Base-by-base conservation (phyloP, 352 stramenopile genomes). In the Globisporangium acanthophoron region DNA sequence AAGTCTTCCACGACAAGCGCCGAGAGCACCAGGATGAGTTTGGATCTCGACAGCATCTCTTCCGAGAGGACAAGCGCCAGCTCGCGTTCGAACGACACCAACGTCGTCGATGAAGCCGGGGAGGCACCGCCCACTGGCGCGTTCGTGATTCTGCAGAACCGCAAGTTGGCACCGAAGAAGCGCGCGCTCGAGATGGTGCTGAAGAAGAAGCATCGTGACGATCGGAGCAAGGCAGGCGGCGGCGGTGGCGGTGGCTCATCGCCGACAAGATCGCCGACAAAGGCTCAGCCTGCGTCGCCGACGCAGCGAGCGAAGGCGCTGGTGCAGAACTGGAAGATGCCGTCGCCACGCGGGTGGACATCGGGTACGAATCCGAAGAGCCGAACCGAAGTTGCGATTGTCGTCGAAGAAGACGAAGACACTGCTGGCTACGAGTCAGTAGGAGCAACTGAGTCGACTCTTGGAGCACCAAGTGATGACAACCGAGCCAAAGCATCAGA, bases 81-180 rank as follows among this genome's bases (percentile, higher is more conserved):
- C 2, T 43, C 37, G 37, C 37, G 12, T 3, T 43, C 37, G 12
- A 12, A 43, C 13, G 37, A 43, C 5, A 13, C 3, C 5, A 12
- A 43, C 5, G 3, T 18, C 5, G 13, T 18, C 37, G 13, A 43
- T 12, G 37, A 64, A 21, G 60, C 65, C 20, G 54, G 71, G 5
- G 57, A 71, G 24, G 54, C 60, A 16, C 33, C 64, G 21, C 80
- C 78, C 2, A 75, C 75, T 1, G 80, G 72, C 0, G 64, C 74
- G 8, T 81, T 73, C 44, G 78, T 88, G 33, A 69, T 87, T 33
- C 73, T 83, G 64, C 76, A 87, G 60, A 87, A 87, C 59, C 74
- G 80, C 8, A 84, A 80, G 58, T 45, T 88, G 18, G 81, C 80
- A 9, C 80, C 78, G 3, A 87, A 84, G 61, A 90, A 90, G 54